Conservation (phyloP, 2,329 filamentous ascomycete species). For the Atkinsonella hypoxylon region DNA sequence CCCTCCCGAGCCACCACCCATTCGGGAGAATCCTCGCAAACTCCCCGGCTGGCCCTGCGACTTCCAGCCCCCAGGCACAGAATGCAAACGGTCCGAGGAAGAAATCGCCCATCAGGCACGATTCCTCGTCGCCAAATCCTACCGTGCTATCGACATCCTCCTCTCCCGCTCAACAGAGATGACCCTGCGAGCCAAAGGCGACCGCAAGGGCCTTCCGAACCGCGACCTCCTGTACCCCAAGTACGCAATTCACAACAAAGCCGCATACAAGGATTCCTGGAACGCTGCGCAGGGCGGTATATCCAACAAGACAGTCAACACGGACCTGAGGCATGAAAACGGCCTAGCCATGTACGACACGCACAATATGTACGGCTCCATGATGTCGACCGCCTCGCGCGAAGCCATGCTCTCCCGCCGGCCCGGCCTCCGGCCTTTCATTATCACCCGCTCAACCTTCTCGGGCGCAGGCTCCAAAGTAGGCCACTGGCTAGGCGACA, state of each 20-base stretch:
- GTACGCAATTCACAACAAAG: conserved; percentile 63
- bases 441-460: conserved; percentile 75
- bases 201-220: conserved; percentile 20
- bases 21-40: conserved; percentile 49
- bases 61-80: conserved; percentile 15
- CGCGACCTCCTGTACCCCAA: conserved; percentile 63
- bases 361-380: conserved; percentile 67
- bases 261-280: conserved; percentile 32
- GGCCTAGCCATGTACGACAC: conserved; percentile 69
- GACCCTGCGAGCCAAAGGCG: conserved; percentile 48
- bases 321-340: conserved; percentile 66
- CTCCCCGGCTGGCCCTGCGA: conserved; percentile 54
- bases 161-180: conserved; percentile 3
- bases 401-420: conserved; percentile 52
- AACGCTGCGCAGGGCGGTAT: conserved; percentile 48
- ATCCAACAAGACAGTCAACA: conserved; percentile 52
- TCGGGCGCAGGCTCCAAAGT: conserved; percentile 63
- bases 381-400: conserved; percentile 68
- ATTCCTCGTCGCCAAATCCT: neutral
- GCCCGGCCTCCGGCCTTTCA: conserved; percentile 63
- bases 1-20: conserved; percentile 50
- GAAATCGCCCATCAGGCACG: conserved; percentile 4
- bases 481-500: conserved; percentile 77
- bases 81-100: conserved; percentile 6
- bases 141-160: neutral